These are phyloP conservation scores for Larix sibirica DNA, from an alignment of 83 land plant species.

Conservation along the genomic window DNA sequence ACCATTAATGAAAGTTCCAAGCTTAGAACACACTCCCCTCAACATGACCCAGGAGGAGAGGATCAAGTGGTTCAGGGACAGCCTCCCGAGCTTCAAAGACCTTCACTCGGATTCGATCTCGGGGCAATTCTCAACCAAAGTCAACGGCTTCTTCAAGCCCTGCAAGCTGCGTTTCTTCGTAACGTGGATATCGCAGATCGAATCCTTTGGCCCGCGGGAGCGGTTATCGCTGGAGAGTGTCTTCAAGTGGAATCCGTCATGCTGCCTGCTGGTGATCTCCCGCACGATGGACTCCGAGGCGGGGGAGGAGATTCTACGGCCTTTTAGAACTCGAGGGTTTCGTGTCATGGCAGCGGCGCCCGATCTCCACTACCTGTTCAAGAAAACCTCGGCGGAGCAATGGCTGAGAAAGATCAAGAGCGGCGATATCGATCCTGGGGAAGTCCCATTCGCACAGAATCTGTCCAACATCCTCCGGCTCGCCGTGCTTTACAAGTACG, in stretches of 20 bases:
- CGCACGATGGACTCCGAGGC: conserved; percentile 41
- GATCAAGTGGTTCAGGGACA: not conserved
- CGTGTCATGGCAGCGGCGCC: conserved; percentile 47
- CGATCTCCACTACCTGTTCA: conserved; percentile 40
- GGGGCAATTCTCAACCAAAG: conserved; percentile 26
- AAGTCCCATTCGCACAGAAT: conserved; percentile 61
- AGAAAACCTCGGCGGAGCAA: conserved; percentile 39
- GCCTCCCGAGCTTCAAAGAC: not conserved
- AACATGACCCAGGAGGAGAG: too few relatives aligned
- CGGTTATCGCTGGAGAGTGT: conserved; percentile 46
- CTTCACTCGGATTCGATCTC: not conserved
- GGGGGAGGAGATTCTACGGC: conserved; percentile 40
- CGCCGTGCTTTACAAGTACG: conserved; percentile 60
- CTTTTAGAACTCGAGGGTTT: conserved; percentile 42
- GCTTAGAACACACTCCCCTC: too few relatives aligned
- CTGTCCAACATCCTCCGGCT: conserved; percentile 70
- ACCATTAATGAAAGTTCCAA: too few relatives aligned
- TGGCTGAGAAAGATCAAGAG: conserved; percentile 42
- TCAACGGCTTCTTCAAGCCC: conserved; percentile 28
- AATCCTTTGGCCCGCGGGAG: conserved; percentile 49
- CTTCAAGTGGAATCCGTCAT: conserved; percentile 50
- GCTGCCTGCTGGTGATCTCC: conserved; percentile 69
- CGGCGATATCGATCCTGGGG: conserved; percentile 60
- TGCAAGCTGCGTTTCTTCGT: conserved; percentile 62
- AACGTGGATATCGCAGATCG: conserved; percentile 63